Evolutionary conservation across 164 flowering plant genomes (phyloP).

Genomic region (Tinospora cordifolia): DNA sequence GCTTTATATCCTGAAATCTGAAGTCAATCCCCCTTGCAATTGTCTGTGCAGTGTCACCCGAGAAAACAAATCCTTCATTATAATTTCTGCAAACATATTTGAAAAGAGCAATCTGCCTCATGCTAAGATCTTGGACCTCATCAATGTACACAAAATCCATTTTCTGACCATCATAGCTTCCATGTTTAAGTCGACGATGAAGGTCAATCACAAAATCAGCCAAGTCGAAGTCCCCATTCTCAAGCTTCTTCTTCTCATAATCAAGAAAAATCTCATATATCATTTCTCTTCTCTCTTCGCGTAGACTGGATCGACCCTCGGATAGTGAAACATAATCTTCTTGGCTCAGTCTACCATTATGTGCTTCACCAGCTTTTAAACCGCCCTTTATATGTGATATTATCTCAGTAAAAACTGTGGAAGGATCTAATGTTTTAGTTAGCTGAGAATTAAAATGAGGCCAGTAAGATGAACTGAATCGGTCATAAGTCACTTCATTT

Average conservation of each 20-base stretch:
- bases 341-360: conserved; percentile 31
- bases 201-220: conserved; percentile 68
- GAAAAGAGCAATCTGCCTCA: conserved; percentile 69
- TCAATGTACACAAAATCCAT: conserved; percentile 74
- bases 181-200: conserved; percentile 37
- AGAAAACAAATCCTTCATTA: conserved; percentile 62
- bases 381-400: conserved; percentile 77
- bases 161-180: conserved; percentile 31
- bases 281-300: conserved; percentile 31
- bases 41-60: conserved; percentile 84
- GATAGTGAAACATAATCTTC: conserved; percentile 44
- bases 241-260: conserved; percentile 55
- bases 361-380: conserved; percentile 18
- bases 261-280: conserved; percentile 47
- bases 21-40: conserved; percentile 44
- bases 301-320: conserved; percentile 44
- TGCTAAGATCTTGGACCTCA: conserved; percentile 79
- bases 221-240: conserved; percentile 56
- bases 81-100: conserved; percentile 56
- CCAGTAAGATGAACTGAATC: conserved; percentile 56
- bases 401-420: conserved; percentile 63
- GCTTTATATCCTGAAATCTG: conserved; percentile 27
- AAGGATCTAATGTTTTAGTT: conserved; percentile 52
- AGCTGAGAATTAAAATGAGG: conserved; percentile 51
- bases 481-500: conserved; percentile 54